Evolutionary conservation across 345 rosid genomes (phyloP), one percentile per base, ranked within the genome.

Genomic region (Populus davidiana): DNA sequence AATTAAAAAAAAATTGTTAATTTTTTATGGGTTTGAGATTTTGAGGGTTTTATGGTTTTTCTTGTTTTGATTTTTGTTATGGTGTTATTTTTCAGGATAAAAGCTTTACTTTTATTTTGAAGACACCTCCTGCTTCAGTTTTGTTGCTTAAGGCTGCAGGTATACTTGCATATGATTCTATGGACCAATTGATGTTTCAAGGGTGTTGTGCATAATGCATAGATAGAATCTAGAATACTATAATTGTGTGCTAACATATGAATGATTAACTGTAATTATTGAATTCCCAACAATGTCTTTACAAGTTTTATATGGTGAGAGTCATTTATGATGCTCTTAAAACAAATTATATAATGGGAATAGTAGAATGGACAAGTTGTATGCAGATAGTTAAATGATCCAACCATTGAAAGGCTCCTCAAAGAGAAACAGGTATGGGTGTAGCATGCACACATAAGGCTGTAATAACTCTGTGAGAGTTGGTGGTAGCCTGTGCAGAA

Each of bases 71-170:
- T 65, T 23, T 29, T 64, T 44, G 61, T 50, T 73, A 17, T 69
- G 69, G 11, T 76, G 64, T 62, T n/a, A 76, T 54, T 23, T 80
- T 86, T 71, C 86, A 93, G 97, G 99, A 95, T 85, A 93, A 84
- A 84, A 95, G 99, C 84, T 95, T 93, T 86, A 93, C 99, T 52
- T 95, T 95, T 80, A 85, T 95, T 73, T 87, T 95, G 79, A 95
- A 95, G 90, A 93, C 99, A 2, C 99, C 98, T 0, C 99, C 99
- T 71, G 98, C 99, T 78, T 95, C 99, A 18, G 94, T 95, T 84
- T 79, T 95, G 80, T 87, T 95, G 65, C 92, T 95, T 66, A 95
- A 95, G 86, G 98, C 99, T 66, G 97, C 97, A 81, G 98, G 98
- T 93, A 87, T 74, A 65, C 56, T 72, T 83, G 67, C 50, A 2